Evolutionary conservation across 495 filamentous ascomycete genomes (phyloP), one percentile per base, ranked within the genome.

Genomic region (Pyronema omphalodes): DNA sequence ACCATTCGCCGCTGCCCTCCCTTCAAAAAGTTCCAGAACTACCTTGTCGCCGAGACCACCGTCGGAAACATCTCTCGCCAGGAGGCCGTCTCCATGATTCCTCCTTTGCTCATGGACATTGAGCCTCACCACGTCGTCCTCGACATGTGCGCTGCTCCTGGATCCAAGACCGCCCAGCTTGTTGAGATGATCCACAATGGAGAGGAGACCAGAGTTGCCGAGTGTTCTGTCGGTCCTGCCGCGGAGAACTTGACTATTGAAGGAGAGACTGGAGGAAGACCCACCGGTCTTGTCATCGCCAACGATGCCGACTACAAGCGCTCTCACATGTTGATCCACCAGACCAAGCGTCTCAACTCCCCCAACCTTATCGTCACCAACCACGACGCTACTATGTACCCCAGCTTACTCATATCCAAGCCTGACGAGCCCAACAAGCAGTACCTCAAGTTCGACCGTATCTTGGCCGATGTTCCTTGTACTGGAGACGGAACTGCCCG

Each of bases 71-170:
- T 98, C 65, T 93, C 82, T 67, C 77, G 91, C 60, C 91, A 98
- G 68, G 91, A 98, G 70, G 79, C 89, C 17, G 91, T 98, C 56
- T 93, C 85, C 73, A 98, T 98, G 91, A 94, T 98, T 57, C 91
- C 91, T 19, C 93, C 93, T 18, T 78, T 96, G 49, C 71, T 96
- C 55, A 84, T 96, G 76, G 89, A 94, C 63, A 69, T 94, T 33
- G 76, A 77, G 51, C 87, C 93, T 15, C 86, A 87, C 37, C 94
- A 95, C 84, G 78, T 78, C 7, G 87, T 94, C 9, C 69, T 98
- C 62, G 91, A 98, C 67, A 77, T 98, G 73, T 98, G 91, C 68
- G 91, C 91, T 55, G 91, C 91, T 0, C 91, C 91, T 6, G 91
- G 91, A 17, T 94, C 88, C 71, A 98, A 98, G 73, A 84, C 88